Evolutionary conservation across 306 rosid genomes (phyloP), one percentile per base, ranked within the genome.

Genomic region (Prosopis cineraria): DNA sequence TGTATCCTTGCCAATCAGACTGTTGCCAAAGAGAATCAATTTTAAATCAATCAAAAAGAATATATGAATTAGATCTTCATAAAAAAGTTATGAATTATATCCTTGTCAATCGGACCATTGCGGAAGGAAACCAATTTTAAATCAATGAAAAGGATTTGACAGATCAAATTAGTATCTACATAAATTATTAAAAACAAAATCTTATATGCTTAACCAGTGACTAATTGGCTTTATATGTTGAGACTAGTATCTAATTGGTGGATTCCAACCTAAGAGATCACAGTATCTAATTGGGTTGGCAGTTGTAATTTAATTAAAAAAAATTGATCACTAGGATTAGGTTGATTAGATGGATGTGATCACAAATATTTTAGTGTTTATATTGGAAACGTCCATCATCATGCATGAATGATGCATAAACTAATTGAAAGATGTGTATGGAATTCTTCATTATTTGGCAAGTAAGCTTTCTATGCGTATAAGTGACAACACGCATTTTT

Each of bases 171-270:
- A 5, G 6, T 48, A 17, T 48, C 19, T 48, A 48, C 24, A 3
- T 47, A 48, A 17, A 48, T 19, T 48, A 52, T 52, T 20, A 7
- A 22, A 22, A 55, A 55, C 10, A 12, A 24, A 55, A 22, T 24
- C 14, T 55, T 55, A 55, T 24, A 24, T 22, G 63, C 33, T 55
- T 24, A 25, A 24, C 31, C 68, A 25, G 33, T 25, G 13, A 27
- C 59, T 77, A 27, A 67, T 39, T 43, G 47, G 16, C 47, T 43
- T 67, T 67, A 67, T 77, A 53, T 52, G 33, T 10, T 39, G 33
- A 60, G 20, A 64, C 47, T 36, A 5, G 56, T 16, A 24, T 67
- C 27, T 50, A 65, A 41, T 76, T 31, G 4, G n/a, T n/a, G n/a
- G n/a, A n/a, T n/a, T n/a, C n/a, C n/a, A n/a, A n/a, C n/a, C n/a